A percentile compares a stretch with the other conserved stretches of the same genome.
Conservation (phyloP, 371 early-diverging fungal species). For the Circinella umbellata region DNA sequence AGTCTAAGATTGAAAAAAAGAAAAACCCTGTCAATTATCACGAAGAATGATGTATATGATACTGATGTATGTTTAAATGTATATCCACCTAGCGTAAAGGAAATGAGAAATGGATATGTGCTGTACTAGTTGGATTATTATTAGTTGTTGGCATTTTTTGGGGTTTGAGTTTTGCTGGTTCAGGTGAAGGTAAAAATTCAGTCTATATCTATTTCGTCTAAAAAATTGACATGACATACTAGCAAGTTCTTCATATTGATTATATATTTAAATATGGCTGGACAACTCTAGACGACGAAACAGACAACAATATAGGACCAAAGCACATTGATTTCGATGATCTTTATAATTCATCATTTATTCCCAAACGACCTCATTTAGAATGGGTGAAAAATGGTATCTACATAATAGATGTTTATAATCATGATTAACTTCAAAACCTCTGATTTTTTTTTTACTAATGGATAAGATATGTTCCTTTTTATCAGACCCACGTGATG, state of each 20-base stretch:
- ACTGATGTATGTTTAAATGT: too few species aligned
- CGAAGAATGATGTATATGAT: too few species aligned
- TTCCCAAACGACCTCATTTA: conserved; percentile 40
- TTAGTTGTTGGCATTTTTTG: conserved; percentile 26
- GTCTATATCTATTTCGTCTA: not conserved
- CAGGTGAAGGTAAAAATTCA: conserved; percentile 22
- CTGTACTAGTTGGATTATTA: conserved; percentile 19
- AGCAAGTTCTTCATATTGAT: too few species aligned
- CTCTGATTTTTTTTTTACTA: too few species aligned
- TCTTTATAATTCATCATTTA: conserved; percentile 56
- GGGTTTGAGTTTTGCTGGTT: conserved; percentile 17
- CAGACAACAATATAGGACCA: not conserved
- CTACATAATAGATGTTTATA: not conserved
- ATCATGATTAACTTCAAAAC: too few species aligned
- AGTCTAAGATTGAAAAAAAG: too few species aligned
- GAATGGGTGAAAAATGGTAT: conserved; percentile 61
- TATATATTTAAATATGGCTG: too few species aligned
- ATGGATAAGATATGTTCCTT: not conserved
- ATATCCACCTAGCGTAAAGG: conserved; percentile 7
- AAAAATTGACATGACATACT: not conserved
- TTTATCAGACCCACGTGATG: conserved; percentile 46
- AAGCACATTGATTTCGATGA: conserved; percentile 55
- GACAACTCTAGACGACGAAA: not conserved
- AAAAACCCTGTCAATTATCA: too few species aligned
- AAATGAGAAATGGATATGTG: conserved; percentile 23